A percentile compares a stretch with the other conserved stretches of the same genome.
Conservation (phyloP, 495 filamentous ascomycete species). For the Daldinia loculata region DNA sequence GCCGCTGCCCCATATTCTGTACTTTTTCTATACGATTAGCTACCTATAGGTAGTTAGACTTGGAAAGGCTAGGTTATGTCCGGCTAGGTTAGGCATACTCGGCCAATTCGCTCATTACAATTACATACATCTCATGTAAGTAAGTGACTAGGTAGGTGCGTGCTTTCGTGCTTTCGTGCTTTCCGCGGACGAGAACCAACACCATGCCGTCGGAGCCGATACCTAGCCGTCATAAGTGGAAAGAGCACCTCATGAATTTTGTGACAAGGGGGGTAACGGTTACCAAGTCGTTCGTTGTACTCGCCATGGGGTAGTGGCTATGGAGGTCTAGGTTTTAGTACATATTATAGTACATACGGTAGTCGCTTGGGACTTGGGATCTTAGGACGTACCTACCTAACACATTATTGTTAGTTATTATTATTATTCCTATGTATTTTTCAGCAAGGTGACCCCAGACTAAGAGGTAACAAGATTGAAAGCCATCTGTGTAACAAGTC, state of each 20-base stretch:
- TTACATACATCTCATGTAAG: constrained; percentile 6
- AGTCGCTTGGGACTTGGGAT: not conserved
- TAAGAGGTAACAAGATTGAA: constrained; percentile 5
- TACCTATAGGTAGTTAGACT: not conserved
- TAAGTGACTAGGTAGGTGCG: constrained; percentile 17
- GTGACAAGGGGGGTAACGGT: constrained; percentile 31
- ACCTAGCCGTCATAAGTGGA: constrained; percentile 17
- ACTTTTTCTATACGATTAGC: constrained; percentile 17
- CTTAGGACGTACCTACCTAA: not conserved
- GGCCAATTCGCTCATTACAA: constrained; percentile 27
- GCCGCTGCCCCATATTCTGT: constrained; percentile 20
- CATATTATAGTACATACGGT: not conserved
- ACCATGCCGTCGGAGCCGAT: constrained; percentile 43
- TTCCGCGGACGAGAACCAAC: constrained; percentile 34
- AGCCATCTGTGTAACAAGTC: constrained; percentile 5
- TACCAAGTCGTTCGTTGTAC: constrained; percentile 26
- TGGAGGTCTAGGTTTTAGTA: constrained; percentile 23
- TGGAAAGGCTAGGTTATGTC: constrained; percentile 8
- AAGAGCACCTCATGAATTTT: constrained; percentile 3
- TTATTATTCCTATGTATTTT: not conserved
- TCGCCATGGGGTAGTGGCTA: constrained; percentile 11
- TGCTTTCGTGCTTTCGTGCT: constrained; percentile 36
- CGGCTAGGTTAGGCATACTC: constrained; percentile 24
- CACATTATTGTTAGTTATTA: not conserved
- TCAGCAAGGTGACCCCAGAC: constrained; percentile 6